These are phyloP conservation scores for Astrothelium macrocarpum DNA, from an alignment of 495 filamentous ascomycete genomes.

Conservation along the genomic window DNA sequence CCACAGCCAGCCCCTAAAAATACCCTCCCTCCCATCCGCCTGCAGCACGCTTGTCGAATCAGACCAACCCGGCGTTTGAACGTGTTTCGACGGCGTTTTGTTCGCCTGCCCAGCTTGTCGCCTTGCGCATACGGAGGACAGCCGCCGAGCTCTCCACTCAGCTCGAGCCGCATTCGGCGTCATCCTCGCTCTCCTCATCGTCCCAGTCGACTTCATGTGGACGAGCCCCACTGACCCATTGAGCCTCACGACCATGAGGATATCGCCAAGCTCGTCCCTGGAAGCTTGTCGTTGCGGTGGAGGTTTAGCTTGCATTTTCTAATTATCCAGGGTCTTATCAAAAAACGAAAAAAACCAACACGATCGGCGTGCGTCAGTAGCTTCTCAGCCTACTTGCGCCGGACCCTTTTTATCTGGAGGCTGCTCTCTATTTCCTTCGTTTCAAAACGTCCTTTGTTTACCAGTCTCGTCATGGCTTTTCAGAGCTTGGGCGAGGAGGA, in stretches of 20 bases:
- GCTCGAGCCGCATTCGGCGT: neutral
- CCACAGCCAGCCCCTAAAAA: conserved; percentile 1
- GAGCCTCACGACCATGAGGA: neutral
- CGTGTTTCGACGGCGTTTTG: neutral
- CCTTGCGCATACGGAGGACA: too few species aligned
- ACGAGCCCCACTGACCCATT: neutral
- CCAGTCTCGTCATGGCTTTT: neutral
- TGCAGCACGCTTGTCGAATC: neutral
- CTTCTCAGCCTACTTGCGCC: neutral
- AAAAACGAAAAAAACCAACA: neutral
- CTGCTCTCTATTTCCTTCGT: neutral
- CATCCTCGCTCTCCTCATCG: neutral
- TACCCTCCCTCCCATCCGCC: neutral
- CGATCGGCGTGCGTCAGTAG: neutral
- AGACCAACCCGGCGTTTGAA: neutral
- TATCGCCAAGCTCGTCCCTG: neutral
- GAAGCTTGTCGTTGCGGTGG: neutral
- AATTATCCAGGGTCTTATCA: neutral
- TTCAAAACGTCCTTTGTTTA: neutral
- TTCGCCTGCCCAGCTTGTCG: neutral
- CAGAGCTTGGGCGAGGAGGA: conserved; percentile 14
- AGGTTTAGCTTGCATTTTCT: neutral
- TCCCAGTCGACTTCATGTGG: neutral
- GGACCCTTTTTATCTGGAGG: too few species aligned
- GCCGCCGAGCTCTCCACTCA: too few species aligned